Percentiles rank a stretch among this genome's conserved stretches.
phyloP scores from a whole-genome alignment of 2,329 filamentous ascomycete species.

The Apiospora arundinis region DNA sequence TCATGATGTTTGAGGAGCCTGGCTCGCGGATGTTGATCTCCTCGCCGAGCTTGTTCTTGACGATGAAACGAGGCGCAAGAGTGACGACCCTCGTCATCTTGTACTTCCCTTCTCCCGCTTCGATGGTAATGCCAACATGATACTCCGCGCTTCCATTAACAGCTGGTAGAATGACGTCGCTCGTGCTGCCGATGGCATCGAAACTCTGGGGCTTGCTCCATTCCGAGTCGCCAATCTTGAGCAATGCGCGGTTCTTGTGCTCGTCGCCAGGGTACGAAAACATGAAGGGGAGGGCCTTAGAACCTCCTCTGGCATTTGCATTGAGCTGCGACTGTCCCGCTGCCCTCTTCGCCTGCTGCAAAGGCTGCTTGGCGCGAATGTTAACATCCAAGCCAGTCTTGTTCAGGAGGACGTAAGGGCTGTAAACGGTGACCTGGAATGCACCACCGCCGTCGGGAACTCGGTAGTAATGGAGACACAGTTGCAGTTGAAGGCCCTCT shows the following conservation, averaged over 20 bases:
- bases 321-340: constrained; percentile 77
- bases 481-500: constrained; percentile 76
- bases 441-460: constrained; percentile 92
- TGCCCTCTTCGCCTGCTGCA: constrained; percentile 81
- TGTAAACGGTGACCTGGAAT: constrained; percentile 94
- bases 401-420: constrained; percentile 93
- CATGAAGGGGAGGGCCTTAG: constrained; percentile 90
- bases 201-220: constrained; percentile 99
- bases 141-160: constrained; percentile 77
- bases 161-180: constrained; percentile 84
- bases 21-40: constrained; percentile 90
- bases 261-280: constrained; percentile 92
- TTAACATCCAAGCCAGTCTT: constrained; percentile 90
- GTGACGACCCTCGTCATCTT: constrained; percentile 97
- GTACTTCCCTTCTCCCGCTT: constrained; percentile 95
- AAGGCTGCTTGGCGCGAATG: constrained; percentile 86
- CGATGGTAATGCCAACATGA: constrained; percentile 86
- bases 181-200: constrained; percentile 92
- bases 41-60: constrained; percentile 92
- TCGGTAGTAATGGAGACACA: constrained; percentile 89
- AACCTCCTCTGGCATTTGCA: constrained; percentile 57
- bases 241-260: constrained; percentile 84
- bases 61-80: constrained; percentile 86
- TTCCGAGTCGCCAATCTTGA: constrained; percentile 86
- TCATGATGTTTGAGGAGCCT: constrained; percentile 85